These are phyloP conservation scores for Dryas alaskensis DNA, from an alignment of 306 rosid genomes.

Conservation along the genomic window DNA sequence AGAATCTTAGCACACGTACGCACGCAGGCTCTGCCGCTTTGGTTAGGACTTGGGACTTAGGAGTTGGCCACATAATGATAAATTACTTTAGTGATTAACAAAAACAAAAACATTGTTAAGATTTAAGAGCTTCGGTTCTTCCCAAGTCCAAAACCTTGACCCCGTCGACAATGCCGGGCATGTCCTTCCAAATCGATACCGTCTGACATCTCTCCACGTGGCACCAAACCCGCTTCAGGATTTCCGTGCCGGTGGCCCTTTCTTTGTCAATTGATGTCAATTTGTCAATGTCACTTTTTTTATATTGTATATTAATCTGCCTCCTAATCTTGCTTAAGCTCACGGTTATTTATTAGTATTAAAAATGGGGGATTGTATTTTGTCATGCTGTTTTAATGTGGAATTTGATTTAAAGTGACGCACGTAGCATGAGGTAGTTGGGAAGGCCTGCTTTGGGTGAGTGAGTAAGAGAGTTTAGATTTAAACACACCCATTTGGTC, in stretches of 20 bases:
- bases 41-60: neutral
- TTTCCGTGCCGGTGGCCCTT: constrained; percentile 53
- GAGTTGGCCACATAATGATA: neutral
- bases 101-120: neutral
- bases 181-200: constrained; percentile 45
- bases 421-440: constrained; percentile 53
- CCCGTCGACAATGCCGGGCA: constrained; percentile 66
- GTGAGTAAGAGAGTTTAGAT: constrained; percentile 3
- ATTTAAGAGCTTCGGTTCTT: constrained; percentile 23
- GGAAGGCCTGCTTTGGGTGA: constrained; percentile 5
- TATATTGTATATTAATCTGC: neutral
- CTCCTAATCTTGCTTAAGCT: neutral
- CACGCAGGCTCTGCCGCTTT: constrained; percentile 30
- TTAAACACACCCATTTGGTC: too few relatives aligned
- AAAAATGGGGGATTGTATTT: constrained; percentile 1
- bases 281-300: neutral
- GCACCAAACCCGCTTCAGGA: constrained; percentile 31
- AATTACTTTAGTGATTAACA: neutral
- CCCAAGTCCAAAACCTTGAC: constrained; percentile 54
- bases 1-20: constrained; percentile 50
- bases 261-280: constrained; percentile 17
- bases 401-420: constrained; percentile 38
- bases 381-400: constrained; percentile 43
- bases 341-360: neutral
- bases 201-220: constrained; percentile 74